Conservation (phyloP, 164 flowering plant genomes). For the Malania oleifera region DNA sequence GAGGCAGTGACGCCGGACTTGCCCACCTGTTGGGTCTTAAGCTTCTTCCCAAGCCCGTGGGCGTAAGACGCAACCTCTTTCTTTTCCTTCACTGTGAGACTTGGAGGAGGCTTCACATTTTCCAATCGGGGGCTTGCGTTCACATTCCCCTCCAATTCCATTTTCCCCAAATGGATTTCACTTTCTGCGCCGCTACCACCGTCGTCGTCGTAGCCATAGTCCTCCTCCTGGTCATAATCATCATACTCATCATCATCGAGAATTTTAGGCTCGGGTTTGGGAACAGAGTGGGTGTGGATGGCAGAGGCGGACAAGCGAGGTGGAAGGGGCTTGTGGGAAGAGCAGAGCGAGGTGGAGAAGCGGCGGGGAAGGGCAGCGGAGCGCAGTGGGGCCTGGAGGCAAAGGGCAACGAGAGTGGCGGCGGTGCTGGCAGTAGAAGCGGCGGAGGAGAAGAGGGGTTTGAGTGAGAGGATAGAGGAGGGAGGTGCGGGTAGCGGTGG, state of each 20-base stretch:
- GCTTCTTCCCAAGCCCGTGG: conserved; percentile 78
- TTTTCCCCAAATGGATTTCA: neutral
- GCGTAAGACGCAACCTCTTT: conserved; percentile 84
- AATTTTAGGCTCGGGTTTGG: neutral
- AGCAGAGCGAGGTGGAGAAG: neutral
- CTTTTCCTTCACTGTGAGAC: conserved; percentile 60
- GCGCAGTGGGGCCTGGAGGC: too few relatives aligned
- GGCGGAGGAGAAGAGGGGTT: neutral
- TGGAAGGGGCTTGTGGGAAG: neutral
- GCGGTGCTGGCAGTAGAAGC: neutral
- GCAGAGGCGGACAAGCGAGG: neutral
- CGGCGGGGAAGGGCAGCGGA: neutral
- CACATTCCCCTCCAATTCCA: neutral
- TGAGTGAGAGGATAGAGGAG: neutral
- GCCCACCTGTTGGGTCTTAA: conserved; percentile 80
- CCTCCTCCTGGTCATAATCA: neutral
- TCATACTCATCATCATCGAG: neutral
- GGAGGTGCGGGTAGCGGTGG: neutral
- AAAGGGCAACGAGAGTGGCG: neutral
- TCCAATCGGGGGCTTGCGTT: neutral
- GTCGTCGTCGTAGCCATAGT: neutral
- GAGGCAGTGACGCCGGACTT: conserved; percentile 77
- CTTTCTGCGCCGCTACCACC: neutral
- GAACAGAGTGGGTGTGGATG: neutral
- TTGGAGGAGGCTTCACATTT: conserved; percentile 30